Evolutionary conservation across 805 yeast species (phyloP), one percentile per base, ranked within the genome.

Genomic region (Schwanniomyces vanrijiae): DNA sequence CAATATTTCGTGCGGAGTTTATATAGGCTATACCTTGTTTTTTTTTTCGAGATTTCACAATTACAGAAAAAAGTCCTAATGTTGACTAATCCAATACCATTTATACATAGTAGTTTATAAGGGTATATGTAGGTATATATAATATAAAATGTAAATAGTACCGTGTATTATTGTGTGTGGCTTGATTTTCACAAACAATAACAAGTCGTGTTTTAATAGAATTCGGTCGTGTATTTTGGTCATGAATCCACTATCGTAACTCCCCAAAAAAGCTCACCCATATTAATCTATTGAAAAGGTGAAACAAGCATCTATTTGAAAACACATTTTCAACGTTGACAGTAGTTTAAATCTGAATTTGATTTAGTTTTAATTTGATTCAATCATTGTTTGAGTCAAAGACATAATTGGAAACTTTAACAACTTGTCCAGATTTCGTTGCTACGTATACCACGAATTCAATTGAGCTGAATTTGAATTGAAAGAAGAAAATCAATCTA

Each of bases 211-310:
- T 7, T 31, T 16, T 16, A 14, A 31, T 31, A 31, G 19, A 31
- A 31, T 31, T 31, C 16, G 16, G 35, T 31, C 35, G 35, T 31
- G 35, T 31, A 20, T 31, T 31, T 31, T 31, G 35, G 35, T 31
- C 35, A 31, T 31, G 19, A 31, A 9, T 31, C 16, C 34, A 31
- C 11, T 31, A 31, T 31, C 35, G 35, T 31, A 31, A 31, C 35
- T 31, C 35, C 35, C 35, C 35, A 31, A 31, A 31, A 31, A 31
- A 31, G 35, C 35, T 16, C 35, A 31, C 35, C 35, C 35, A 31
- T 31, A 31, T 16, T 31, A 14, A 31, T 31, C 20, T 9, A 6
- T 31, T 31, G 6, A 18, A 31, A 16, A 5, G 34, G 26, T 31
- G 11, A 31, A 31, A 5, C 35, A 6, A 18, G n/a, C 35, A 31